These are phyloP conservation scores for Lepidium africanum DNA, from an alignment of 345 rosid species.

Conservation along the genomic window DNA sequence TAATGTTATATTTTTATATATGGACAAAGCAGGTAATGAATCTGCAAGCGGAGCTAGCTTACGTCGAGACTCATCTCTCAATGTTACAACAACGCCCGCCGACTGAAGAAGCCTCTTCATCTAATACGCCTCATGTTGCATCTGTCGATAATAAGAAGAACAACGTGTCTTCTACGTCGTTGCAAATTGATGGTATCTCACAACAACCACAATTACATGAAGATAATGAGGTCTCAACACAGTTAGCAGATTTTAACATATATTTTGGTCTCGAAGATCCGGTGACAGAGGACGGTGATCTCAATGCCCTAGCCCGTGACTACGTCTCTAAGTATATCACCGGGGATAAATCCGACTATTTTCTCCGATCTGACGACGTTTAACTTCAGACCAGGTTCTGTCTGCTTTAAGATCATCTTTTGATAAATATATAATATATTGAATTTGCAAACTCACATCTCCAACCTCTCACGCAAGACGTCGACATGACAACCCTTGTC, in stretches of 20 bases:
- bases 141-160: slow-evolving; percentile 3
- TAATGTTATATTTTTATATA: too few species aligned
- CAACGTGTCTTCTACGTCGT: slow-evolving; percentile 25
- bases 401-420: too few species aligned
- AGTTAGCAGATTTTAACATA: background rate
- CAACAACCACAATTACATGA: background rate
- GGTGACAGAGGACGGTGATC: slow-evolving; percentile 26
- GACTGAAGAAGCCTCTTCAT: slow-evolving; percentile 16
- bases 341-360: slow-evolving; percentile 31
- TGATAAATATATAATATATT: background rate
- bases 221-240: background rate
- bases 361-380: slow-evolving; percentile 8
- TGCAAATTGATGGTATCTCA: background rate
- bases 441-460: background rate
- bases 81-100: slow-evolving; percentile 35
- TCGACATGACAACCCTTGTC: background rate
- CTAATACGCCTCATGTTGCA: slow-evolving; percentile 13
- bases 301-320: slow-evolving; percentile 41
- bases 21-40: slow-evolving; percentile 39
- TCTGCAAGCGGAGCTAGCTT: slow-evolving; percentile 67
- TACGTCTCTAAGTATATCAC: slow-evolving; percentile 44
- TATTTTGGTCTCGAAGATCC: slow-evolving; percentile 18
- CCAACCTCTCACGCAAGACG: background rate
- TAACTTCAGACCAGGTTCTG: too few species aligned
- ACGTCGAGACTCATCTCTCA: slow-evolving; percentile 47